Percentiles rank a stretch among this genome's conserved stretches.
Evolutionary conservation across 495 filamentous ascomycete species (phyloP).

Genomic region (Aspergillus biplanus): DNA sequence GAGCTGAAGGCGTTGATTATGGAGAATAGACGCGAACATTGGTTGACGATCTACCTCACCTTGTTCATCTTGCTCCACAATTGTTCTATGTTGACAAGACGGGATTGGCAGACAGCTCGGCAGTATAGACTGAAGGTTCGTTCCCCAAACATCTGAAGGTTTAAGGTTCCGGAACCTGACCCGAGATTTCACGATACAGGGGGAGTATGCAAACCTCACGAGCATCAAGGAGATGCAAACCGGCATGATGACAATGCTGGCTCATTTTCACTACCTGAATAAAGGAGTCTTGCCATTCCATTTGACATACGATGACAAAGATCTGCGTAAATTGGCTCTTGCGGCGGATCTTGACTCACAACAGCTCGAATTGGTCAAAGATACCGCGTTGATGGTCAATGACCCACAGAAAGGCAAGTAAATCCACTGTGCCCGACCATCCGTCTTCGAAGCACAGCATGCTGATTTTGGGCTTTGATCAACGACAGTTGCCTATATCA

Average conservation of each 20-base stretch:
- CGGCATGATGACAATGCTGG: conserved; percentile 18
- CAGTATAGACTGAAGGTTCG: conserved; percentile 18
- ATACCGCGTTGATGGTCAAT: conserved; percentile 13
- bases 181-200: conserved; percentile 1
- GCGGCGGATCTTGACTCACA: conserved; percentile 11
- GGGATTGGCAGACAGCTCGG: conserved; percentile 19
- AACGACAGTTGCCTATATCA: conserved; percentile 15
- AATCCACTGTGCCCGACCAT: too few relatives aligned
- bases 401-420: conserved; percentile 11
- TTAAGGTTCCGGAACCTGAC: conserved; percentile 5
- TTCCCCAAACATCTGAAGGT: background rate
- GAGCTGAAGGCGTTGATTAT: conserved; percentile 17
- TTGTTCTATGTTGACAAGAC: conserved; percentile 18
- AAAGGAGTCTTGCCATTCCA: conserved; percentile 21
- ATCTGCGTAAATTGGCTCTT: conserved; percentile 6
- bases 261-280: conserved; percentile 23
- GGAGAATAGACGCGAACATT: conserved; percentile 23
- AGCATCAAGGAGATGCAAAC: conserved; percentile 20
- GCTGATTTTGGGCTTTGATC: background rate
- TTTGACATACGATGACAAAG: conserved; percentile 19
- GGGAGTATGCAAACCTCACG: conserved; percentile 15
- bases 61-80: conserved; percentile 19
- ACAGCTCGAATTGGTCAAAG: conserved; percentile 14
- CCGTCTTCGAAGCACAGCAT: background rate
- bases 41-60: conserved; percentile 21